Evolutionary conservation across 2,329 filamentous ascomycete species (phyloP), one percentile per base, ranked within the genome.

Genomic region (Peltaster fructicola): DNA sequence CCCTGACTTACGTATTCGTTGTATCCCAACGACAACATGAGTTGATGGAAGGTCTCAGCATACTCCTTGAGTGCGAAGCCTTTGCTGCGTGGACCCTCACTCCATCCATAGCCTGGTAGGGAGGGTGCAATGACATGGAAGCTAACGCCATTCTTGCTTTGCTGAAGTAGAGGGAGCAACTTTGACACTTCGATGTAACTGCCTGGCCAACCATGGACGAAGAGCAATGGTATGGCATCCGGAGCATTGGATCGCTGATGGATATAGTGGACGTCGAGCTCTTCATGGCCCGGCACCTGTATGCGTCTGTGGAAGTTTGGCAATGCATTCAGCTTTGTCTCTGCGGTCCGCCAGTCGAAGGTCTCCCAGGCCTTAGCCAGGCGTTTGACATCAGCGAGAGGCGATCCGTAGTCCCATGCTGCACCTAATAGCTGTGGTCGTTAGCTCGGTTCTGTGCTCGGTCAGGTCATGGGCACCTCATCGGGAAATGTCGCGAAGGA

Each of bases 1-100:
- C 70, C 72, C 48, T 77, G 53, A 5, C 56, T 53, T 1, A 52
- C 43, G 30, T 73, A 77, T 49, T 67, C 53, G 3, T 57, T 35
- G 41, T 76, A 81, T 0, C 73, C 73, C 3, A 81, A 57, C 8
- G 61, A 58, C 5, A 64, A 48, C 75, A 82, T 82, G 6, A 81
- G 50, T 44, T 80, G 65, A 44, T 81, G 65, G 34, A 67, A 54
- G 1, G 61, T 59, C 43, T 79, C 68, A 3, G 69, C 68, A 37
- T 74, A 73, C 34, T 74, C 64, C 11, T 55, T 53, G 9, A 67
- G 38, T 3, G 56, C 60, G 31, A 75, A 75, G 1, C 69, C 68
- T 28, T 52, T 54, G 45, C 65, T 56, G 24, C 50, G 51, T 9
- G 61, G 47, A 3, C 48, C 52, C 13, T 55, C 47, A n/a, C 54